Conservation (phyloP, 257 asterid genomes). For the Parsonsia alboflavescens region DNA sequence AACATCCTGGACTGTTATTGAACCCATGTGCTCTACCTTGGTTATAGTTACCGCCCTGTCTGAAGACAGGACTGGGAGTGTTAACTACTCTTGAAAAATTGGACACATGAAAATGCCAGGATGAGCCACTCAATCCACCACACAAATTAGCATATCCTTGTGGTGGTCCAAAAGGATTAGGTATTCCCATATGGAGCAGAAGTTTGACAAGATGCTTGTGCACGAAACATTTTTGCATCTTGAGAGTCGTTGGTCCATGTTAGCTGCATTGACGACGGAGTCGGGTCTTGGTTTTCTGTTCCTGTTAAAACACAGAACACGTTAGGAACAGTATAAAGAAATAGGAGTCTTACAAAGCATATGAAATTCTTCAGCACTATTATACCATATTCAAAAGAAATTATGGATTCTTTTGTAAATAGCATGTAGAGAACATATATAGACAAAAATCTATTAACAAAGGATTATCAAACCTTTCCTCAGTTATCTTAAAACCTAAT, state of each 20-base stretch:
- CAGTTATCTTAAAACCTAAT: not conserved
- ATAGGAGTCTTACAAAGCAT: not conserved
- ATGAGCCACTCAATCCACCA: conserved; percentile 30
- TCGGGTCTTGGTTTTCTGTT: conserved; percentile 21
- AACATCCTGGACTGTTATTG: conserved; percentile 28
- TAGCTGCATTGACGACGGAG: conserved; percentile 32
- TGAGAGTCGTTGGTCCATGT: conserved; percentile 23
- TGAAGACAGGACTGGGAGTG: conserved; percentile 24
- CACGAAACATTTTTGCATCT: conserved; percentile 30
- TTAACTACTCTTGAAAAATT: conserved; percentile 32
- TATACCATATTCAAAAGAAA: not conserved
- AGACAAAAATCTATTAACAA: not conserved
- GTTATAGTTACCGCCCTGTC: conserved; percentile 30
- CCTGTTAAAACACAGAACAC: conserved; percentile 26
- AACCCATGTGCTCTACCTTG: conserved; percentile 41
- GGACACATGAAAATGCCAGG: conserved; percentile 25
- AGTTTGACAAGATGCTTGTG: conserved; percentile 31
- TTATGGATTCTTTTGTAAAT: not conserved
- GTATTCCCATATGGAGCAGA: conserved; percentile 23
- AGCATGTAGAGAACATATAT: no score
- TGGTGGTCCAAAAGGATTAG: conserved; percentile 26
- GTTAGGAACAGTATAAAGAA: conserved; percentile 4
- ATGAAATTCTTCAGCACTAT: not conserved
- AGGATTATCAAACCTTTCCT: not conserved
- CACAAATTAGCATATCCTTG: conserved; percentile 30